Conservation (phyloP, 768 basidiomycete genomes). For the Kwoniella dejecticola region DNA sequence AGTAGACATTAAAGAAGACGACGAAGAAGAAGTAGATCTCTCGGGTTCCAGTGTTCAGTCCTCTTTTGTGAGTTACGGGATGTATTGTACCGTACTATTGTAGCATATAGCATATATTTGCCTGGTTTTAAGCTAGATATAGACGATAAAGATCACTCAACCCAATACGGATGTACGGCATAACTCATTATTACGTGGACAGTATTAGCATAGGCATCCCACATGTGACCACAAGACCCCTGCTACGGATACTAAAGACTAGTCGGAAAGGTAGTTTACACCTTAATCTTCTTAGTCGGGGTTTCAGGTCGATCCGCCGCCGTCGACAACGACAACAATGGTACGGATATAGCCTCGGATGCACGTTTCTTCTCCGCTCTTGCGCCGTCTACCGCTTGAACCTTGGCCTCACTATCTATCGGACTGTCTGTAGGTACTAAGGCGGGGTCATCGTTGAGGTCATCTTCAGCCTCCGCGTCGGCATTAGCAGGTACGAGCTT, state of each 20-base stretch:
- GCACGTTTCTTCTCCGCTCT: too few species aligned
- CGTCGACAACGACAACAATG: too few species aligned
- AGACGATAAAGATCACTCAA: neutral
- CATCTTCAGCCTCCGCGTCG: neutral
- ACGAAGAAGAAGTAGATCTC: neutral
- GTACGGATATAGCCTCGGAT: too few species aligned
- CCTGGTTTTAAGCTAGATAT: neutral
- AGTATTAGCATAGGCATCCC: neutral
- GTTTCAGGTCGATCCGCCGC: neutral
- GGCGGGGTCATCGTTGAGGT: too few species aligned
- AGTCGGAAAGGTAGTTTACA: too few species aligned
- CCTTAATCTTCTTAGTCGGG: neutral
- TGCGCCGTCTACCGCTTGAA: too few species aligned
- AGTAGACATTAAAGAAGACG: conserved; percentile 8
- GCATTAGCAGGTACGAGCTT: conserved; percentile 31
- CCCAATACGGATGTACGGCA: conserved; percentile 6
- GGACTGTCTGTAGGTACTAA: too few species aligned
- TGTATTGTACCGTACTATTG: too few species aligned
- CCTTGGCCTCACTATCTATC: too few species aligned
- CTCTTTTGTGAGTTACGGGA: too few species aligned
- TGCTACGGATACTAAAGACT: too few species aligned
- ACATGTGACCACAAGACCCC: too few species aligned
- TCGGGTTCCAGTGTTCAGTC: neutral
- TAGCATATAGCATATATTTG: conserved; percentile 4
- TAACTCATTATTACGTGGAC: neutral